Evolutionary conservation across 495 filamentous ascomycete species (phyloP), one percentile per base, ranked within the genome.

Genomic region (Talaromyces ruber): DNA sequence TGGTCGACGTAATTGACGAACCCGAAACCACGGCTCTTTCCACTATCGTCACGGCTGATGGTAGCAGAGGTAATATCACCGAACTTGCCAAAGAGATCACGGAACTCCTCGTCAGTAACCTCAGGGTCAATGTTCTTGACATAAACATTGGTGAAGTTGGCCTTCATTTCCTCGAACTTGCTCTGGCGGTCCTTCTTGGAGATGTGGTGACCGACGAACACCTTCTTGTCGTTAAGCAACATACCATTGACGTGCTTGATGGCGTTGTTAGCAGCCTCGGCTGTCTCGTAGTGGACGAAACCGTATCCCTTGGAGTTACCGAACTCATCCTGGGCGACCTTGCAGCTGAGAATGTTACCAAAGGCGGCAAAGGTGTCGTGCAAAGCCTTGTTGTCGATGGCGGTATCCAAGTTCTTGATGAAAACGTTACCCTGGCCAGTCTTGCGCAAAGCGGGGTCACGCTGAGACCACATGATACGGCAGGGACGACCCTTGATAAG

Each of bases 131-230:
- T 86, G 79, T 98, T 99, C 88, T 99, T 99, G 78, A 99, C 90
- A 78, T 98, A 99, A 73, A 98, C 86, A 76, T 99, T 99, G 79
- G 94, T 99, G 83, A 96, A 99, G 84, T 99, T 98, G 75, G 95
- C 94, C 87, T 98, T 98, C 93, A 99, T 99, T 84, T 99, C 94
- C 82, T 99, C 94, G 72, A 97, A 98, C 82, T 99, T 99, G 91
- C 92, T 97, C 83, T 97, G 93, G 67, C 94, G 95, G 69, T 99
- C 94, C 84, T 99, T 99, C 89, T 97, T 97, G 67, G 94, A 94
- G 74, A 99, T 97, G 80, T 99, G 94, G 77, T 97, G 93, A 61
- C 94, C 94, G 66, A 99, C 94, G 68, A 93, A 99, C 57, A 99
- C 94, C 85, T 99, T 99, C 88, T 99, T 99, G 85, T 99, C 94